A percentile compares a stretch with the other conserved stretches of the same genome.
Conservation (phyloP, 2,329 filamentous ascomycete species). For the Salinomyces thailandicus region DNA sequence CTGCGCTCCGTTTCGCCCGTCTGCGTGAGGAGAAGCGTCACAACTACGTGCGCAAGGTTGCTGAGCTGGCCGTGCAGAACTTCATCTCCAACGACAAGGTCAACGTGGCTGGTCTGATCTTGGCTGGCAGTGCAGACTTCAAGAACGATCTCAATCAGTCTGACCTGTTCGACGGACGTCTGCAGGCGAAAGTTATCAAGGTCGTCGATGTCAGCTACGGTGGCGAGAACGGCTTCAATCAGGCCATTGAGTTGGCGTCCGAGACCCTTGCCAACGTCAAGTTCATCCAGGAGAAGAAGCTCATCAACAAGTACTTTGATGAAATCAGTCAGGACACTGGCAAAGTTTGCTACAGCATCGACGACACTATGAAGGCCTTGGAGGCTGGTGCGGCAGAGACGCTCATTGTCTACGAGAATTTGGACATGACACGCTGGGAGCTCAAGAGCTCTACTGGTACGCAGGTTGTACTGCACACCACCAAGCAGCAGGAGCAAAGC, state of each 20-base stretch:
- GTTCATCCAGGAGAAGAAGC: conserved; percentile 99
- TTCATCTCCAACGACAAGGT: conserved; percentile 98
- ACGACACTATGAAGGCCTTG: conserved; percentile 92
- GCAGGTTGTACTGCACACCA: conserved; percentile 74
- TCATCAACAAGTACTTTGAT: conserved; percentile 97
- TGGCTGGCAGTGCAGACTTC: conserved; percentile 97
- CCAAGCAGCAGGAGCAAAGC: conserved; percentile 69
- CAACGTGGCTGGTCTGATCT: conserved; percentile 89
- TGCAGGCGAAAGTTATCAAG: conserved; percentile 95
- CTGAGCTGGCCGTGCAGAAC: conserved; percentile 95
- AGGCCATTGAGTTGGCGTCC: conserved; percentile 88
- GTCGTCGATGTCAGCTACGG: conserved; percentile 98
- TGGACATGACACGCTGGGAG: conserved; percentile 86
- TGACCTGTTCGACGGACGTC: conserved; percentile 88
- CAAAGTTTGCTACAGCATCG: conserved; percentile 94
- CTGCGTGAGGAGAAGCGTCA: conserved; percentile 98
- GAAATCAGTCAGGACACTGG: conserved; percentile 97
- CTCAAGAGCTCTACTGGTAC: conserved; percentile 67
- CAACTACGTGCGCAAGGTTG: conserved; percentile 99
- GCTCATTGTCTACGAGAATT: conserved; percentile 92
- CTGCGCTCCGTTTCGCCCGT: conserved; percentile 97
- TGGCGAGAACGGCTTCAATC: conserved; percentile 99
- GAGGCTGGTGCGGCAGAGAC: conserved; percentile 92
- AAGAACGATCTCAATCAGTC: conserved; percentile 98
- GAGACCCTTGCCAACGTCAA: conserved; percentile 99